Base-by-base conservation (phyloP, 257 asterid genomes). In the Penstemon newberryi region DNA sequence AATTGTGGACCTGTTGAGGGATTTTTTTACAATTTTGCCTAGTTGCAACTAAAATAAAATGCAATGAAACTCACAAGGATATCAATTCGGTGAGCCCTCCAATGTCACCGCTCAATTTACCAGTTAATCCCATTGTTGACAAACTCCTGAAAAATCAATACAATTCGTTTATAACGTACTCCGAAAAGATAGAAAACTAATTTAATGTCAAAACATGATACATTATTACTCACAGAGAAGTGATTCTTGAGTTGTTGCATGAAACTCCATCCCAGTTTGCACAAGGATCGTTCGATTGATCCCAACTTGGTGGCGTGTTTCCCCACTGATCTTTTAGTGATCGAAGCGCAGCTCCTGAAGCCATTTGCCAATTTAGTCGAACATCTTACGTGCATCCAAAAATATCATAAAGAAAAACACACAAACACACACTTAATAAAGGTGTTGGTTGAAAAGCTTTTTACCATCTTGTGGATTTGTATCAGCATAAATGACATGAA, bases 241-340 rank as follows among this genome's bases (percentile, higher is more conserved):
- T 87, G 64, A 92, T 90, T 67, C 94, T 86, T 13, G 96, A 80
- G 82, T 73, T 76, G 77, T 82, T 86, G 76, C 98, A 92, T 62
- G 86, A 69, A 59, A 92, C 83, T 60, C 98, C 98, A 42, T 92
- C 98, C 98, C 98, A 92, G 0, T 53, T 63, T 49, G 77, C 81
- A 47, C 98, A 92, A 54, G 98, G 96, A 85, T 92, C 96, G 71
- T 86, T 88, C 0, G 94, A 83, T 41, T 64, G 76, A 12, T 73
- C 83, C 98, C 98, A 92, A 65, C 85, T 87, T 3, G 90, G 94
- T 4, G 98, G 98, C 9, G 81, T 80, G 69, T 83, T 82, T 50
- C 75, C 57, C 98, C 96, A 89, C 67, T 86, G 93, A 60, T 81
- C 89, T 80, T 87, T 92, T 61, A 92, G 77, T 10, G 98, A 92